phyloP scores from a whole-genome alignment of 208 protist genomes.

The Trypanosoma cruzi region DNA sequence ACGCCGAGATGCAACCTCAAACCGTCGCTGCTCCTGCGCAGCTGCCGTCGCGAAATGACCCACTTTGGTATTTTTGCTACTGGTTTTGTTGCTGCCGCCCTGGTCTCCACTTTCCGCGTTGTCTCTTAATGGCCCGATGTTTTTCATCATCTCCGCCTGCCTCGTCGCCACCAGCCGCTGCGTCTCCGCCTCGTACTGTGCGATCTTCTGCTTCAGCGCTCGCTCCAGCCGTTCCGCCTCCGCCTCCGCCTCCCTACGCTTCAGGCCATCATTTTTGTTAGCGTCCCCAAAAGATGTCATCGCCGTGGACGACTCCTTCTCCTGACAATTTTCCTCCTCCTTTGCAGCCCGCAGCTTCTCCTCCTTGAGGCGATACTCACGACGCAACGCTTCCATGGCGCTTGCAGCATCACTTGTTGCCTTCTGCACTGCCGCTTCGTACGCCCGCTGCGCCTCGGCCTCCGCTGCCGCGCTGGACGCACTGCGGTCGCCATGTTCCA shows the following conservation, averaged over 20 bases:
- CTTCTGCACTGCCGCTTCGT: slow-evolving; percentile 12
- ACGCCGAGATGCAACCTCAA: slow-evolving; percentile 39
- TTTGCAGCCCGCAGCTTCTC: slow-evolving; percentile 17
- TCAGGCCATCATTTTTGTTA: background rate
- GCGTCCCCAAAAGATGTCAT: background rate
- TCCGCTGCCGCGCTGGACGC: background rate
- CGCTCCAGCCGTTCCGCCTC: slow-evolving; percentile 17
- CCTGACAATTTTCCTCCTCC: background rate
- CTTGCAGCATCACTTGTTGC: slow-evolving; percentile 4
- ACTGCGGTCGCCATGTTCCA: background rate
- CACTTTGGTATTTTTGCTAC: background rate
- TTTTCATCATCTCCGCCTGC: background rate
- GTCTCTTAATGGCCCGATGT: background rate
- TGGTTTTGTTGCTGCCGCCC: background rate
- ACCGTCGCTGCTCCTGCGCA: slow-evolving; percentile 15
- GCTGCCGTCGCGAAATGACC: background rate
- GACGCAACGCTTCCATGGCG: slow-evolving; percentile 20
- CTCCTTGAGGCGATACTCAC: slow-evolving; percentile 19
- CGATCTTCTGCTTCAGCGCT: slow-evolving; percentile 16
- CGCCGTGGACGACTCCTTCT: too few species aligned
- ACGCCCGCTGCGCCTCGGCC: slow-evolving; percentile 8
- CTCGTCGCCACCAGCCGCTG: slow-evolving; percentile 17
- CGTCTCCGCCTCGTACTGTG: slow-evolving; percentile 22
- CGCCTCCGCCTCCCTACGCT: background rate
- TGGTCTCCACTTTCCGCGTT: background rate